phyloP scores from a whole-genome alignment of 805 yeast species.

The Cyberlindnera amylophila region DNA sequence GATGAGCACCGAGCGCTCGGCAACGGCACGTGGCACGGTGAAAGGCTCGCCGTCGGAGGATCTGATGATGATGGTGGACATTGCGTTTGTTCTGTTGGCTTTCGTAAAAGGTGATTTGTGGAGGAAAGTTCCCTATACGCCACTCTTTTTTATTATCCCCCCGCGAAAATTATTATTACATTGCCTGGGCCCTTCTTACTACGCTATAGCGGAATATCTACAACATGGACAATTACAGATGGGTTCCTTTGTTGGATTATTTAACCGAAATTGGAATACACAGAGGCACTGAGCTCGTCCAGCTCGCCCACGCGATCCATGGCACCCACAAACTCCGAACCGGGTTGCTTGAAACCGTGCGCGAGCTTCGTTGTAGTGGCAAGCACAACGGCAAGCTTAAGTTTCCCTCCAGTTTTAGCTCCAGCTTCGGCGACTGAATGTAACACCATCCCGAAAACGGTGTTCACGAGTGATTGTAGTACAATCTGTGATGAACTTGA shows the following conservation, averaged over 20 bases:
- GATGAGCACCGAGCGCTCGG: constrained; percentile 80
- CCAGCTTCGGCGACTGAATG: constrained; percentile 13
- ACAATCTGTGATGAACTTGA: constrained; percentile 35
- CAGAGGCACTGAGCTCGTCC: constrained; percentile 86
- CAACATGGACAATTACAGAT: no score
- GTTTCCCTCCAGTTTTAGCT: constrained; percentile 26
- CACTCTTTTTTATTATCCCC: neutral
- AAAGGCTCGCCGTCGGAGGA: constrained; percentile 81
- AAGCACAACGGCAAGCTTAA: constrained; percentile 64
- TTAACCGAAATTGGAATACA: constrained; percentile 68
- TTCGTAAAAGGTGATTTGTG: constrained; percentile 2
- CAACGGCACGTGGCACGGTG: constrained; percentile 74
- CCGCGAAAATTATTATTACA: neutral
- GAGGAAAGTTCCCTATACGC: neutral
- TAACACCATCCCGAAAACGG: constrained; percentile 24
- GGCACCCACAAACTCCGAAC: constrained; percentile 38
- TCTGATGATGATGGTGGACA: constrained; percentile 49
- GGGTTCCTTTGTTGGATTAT: no score
- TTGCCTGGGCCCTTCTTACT: no score
- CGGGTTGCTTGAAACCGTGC: constrained; percentile 41
- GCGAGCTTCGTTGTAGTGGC: constrained; percentile 69
- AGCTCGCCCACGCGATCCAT: constrained; percentile 56
- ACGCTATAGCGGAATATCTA: no score
- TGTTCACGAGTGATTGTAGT: constrained; percentile 32
- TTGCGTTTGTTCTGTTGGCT: constrained; percentile 3